Base-by-base conservation (phyloP, 1,139 yeast genomes). In the Protomyces inouyei region DNA sequence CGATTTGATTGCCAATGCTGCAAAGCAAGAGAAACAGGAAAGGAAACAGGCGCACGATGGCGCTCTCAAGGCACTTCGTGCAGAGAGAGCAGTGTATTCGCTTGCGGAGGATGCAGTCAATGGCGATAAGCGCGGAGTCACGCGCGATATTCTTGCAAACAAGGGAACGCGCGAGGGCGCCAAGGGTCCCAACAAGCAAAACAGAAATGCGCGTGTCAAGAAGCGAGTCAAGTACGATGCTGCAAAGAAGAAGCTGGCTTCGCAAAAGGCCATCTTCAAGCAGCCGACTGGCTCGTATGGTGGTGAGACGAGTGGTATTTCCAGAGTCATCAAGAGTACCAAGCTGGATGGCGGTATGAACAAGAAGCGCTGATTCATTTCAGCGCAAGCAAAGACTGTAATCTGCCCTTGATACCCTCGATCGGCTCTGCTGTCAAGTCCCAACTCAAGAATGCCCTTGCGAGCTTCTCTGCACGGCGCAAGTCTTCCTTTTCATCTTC, bases 231-330 rank as follows among this genome's bases (percentile, higher is more conserved):
- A 90, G 84, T 93, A 88, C 79, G 98, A 90, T 69, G 83, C 84
- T 75, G 98, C 99, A 51, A 86, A 91, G 79, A 92, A 91, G 90
- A 91, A 91, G 76, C 86, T 95, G 75, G 86, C 86, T 74, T 87
- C 96, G 67, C 87, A 89, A 69, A 86, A 97, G 76, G 90, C 89
- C 67, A 97, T 91, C 35, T 91, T 87, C 80, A 83, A 86, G 71
- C 85, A 84, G 55, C 88, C 85, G 71, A 81, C 83, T 68, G 66
- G 67, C 28, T 91, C 97, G 64, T 93, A 95, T 76, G 87, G 83
- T 70, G 98, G 98, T 77, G 98, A 93, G 76, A 82, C 84, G 79
- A 92, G 98, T 28, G 98, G 98, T 88, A 93, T 93, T 76, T 92
- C 93, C 83, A 90, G 91, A 68, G 75, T 93, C 68, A 83, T 96